Percentiles rank a stretch among this genome's conserved stretches.
These are phyloP conservation scores for Triticum monococcum DNA, from an alignment of 176 grass and related monocot species.

Conservation along the genomic window DNA sequence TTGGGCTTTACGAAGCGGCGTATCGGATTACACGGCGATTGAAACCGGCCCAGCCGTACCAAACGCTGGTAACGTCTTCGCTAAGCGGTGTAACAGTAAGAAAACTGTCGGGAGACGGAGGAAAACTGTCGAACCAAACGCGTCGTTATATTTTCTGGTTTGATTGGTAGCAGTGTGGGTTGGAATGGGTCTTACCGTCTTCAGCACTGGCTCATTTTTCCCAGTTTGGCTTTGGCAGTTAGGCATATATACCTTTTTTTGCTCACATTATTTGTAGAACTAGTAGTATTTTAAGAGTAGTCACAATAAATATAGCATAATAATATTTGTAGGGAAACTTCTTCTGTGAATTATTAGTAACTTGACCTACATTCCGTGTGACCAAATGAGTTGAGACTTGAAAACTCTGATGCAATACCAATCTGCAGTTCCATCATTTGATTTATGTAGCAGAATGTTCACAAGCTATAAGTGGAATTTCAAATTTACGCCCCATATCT, in stretches of 20 bases:
- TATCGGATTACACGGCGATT: no score
- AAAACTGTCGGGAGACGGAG: no score
- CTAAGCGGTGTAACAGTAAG: no score
- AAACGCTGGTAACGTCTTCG: no score
- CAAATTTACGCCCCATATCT: not conserved
- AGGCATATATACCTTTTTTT: not conserved
- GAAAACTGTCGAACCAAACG: no score
- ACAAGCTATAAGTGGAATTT: not conserved
- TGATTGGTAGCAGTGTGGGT: not conserved
- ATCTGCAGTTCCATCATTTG: not conserved
- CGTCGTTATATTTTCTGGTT: not conserved
- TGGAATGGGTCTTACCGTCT: not conserved
- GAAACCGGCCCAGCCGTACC: no score
- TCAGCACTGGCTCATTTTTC: not conserved
- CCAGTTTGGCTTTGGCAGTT: not conserved
- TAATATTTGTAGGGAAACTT: not conserved
- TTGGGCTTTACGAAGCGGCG: no score
- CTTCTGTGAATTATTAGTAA: not conserved
- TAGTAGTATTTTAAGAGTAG: not conserved
- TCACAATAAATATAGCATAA: not conserved
- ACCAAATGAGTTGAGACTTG: not conserved
- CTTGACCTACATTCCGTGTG: not conserved
- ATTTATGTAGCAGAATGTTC: not conserved
- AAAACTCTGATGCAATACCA: not conserved
- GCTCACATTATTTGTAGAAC: not conserved